A percentile compares a stretch with the other conserved stretches of the same genome.
phyloP scores from a whole-genome alignment of 352 stramenopile species.

The Globisporangium paroecandrum region DNA sequence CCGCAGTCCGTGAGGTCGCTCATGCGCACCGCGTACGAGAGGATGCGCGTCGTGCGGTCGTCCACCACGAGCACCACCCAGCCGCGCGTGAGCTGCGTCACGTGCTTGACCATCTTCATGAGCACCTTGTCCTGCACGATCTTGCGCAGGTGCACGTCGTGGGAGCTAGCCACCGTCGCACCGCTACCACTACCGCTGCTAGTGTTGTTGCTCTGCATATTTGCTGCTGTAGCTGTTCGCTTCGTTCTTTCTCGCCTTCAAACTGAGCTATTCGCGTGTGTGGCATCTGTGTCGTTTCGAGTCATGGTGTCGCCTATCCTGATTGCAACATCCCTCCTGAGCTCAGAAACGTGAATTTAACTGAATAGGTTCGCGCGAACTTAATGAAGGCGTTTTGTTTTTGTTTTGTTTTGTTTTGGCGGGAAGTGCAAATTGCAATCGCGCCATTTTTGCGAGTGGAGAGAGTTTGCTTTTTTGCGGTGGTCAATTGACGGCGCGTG shows the following conservation, averaged over 20 bases:
- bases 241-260: slow-evolving; percentile 1
- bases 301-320: slow-evolving; percentile 3
- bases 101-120: slow-evolving; percentile 79
- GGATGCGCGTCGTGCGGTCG: slow-evolving; percentile 88
- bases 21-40: slow-evolving; percentile 95
- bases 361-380: neutral
- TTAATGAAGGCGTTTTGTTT: neutral
- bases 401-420: slow-evolving; percentile 23
- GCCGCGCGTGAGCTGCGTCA: slow-evolving; percentile 66
- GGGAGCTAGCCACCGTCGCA: slow-evolving; percentile 32
- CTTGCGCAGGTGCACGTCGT: slow-evolving; percentile 68
- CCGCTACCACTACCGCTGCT: neutral
- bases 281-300: slow-evolving; percentile 8
- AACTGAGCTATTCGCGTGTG: slow-evolving; percentile 16
- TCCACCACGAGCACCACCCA: slow-evolving; percentile 96
- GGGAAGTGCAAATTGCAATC: slow-evolving; percentile 18
- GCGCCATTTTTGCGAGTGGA: neutral
- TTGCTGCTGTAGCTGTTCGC: neutral
- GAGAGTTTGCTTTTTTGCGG: neutral
- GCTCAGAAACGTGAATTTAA: neutral
- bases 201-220: neutral
- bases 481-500: slow-evolving; percentile 2
- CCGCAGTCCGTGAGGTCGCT: slow-evolving; percentile 98
- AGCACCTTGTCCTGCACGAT: slow-evolving; percentile 81
- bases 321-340: neutral